A percentile compares a stretch with the other conserved stretches of the same genome.
Conservation (phyloP, 2,329 filamentous ascomycete species). For the Camptophora hylomeconis region DNA sequence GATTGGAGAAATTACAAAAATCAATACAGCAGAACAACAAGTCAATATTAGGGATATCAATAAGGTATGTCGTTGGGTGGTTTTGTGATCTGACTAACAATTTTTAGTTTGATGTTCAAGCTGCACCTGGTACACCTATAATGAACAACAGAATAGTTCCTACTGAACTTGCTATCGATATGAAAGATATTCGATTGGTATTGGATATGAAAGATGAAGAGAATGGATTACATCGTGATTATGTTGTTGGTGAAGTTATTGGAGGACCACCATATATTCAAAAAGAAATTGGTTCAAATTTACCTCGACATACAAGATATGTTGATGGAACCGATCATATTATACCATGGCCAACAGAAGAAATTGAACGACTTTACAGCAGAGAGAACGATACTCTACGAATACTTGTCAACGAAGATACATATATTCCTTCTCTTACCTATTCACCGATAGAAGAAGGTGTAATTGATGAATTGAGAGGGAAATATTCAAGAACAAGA, state of each 20-base stretch:
- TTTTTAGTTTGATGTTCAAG: constrained; percentile 28
- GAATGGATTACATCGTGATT: constrained; percentile 56
- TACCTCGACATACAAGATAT: constrained; percentile 33
- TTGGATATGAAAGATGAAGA: constrained; percentile 55
- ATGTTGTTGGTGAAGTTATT: constrained; percentile 61
- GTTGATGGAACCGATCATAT: constrained; percentile 43
- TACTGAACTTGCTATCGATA: constrained; percentile 43
- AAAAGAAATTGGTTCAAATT: constrained; percentile 32
- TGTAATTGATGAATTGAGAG: constrained; percentile 2
- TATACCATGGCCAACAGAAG: constrained; percentile 62
- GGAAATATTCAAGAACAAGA: background rate
- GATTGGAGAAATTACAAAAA: constrained; percentile 56
- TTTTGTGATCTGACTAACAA: background rate
- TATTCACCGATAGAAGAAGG: constrained; percentile 1
- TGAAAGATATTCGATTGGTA: constrained; percentile 68
- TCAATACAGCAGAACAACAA: constrained; percentile 43
- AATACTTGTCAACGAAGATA: constrained; percentile 53
- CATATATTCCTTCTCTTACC: constrained; percentile 9
- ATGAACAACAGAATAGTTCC: background rate
- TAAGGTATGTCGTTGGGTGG: constrained; percentile 41
- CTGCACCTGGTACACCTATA: constrained; percentile 27
- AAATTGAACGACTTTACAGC: constrained; percentile 39
- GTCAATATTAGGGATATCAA: constrained; percentile 51
- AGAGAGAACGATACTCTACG: constrained; percentile 58
- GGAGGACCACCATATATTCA: constrained; percentile 39